phyloP scores from a whole-genome alignment of 192 early-diverging fungal species.

The Radiomyces spectabilis region DNA sequence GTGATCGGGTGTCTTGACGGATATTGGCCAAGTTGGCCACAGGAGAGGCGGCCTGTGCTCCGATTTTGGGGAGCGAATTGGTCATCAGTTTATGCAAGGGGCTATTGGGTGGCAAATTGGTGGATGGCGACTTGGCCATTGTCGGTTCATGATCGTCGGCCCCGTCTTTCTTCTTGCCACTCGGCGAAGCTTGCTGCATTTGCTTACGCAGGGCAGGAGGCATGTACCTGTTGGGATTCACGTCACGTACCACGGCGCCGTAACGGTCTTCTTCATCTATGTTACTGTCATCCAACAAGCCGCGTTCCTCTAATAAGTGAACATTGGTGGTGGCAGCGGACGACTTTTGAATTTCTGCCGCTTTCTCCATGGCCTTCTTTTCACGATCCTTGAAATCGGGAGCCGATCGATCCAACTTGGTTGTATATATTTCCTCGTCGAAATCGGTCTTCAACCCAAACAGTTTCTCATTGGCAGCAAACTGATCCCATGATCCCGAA shows the following conservation, averaged over 20 bases:
- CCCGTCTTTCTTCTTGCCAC: slow-evolving; percentile 1
- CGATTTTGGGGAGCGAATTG: slow-evolving; percentile 17
- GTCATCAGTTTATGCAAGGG: slow-evolving; percentile 21
- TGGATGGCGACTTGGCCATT: background rate
- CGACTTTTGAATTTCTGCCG: slow-evolving; percentile 84
- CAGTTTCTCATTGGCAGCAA: slow-evolving; percentile 84
- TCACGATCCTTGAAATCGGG: slow-evolving; percentile 85
- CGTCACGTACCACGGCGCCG: slow-evolving; percentile 67
- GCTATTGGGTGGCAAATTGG: slow-evolving; percentile 6
- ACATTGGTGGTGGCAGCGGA: slow-evolving; percentile 61
- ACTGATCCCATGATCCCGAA: slow-evolving; percentile 85
- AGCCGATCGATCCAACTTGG: slow-evolving; percentile 75
- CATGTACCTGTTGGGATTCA: slow-evolving; percentile 74
- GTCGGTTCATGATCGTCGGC: background rate
- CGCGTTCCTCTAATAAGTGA: slow-evolving; percentile 91
- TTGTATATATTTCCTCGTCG: slow-evolving; percentile 95
- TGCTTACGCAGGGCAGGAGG: slow-evolving; percentile 72
- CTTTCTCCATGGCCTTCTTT: slow-evolving; percentile 77
- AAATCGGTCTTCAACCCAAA: slow-evolving; percentile 97
- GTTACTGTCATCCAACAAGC: slow-evolving; percentile 45
- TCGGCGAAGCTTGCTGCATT: slow-evolving; percentile 31
- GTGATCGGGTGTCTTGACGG: slow-evolving; percentile 8
- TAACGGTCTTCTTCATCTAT: slow-evolving; percentile 92
- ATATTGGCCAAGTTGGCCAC: slow-evolving; percentile 2
- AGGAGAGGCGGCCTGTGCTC: slow-evolving; percentile 1